Conservation (phyloP, 1,284 basidiomycete genomes). For the Ganoderma resinaceum region DNA sequence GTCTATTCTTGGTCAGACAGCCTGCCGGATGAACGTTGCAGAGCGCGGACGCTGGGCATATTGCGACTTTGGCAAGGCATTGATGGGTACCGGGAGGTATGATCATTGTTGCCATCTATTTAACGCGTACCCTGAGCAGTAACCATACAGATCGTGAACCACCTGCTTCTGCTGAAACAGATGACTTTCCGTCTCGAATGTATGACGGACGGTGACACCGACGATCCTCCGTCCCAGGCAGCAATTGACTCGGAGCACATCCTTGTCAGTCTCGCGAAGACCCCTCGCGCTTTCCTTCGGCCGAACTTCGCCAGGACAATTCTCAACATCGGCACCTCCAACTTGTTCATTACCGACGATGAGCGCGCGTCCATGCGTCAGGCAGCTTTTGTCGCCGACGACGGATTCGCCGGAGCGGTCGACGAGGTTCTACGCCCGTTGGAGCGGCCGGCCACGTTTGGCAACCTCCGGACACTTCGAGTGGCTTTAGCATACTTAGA, state of each 20-base stretch:
- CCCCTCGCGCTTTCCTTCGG: slow-evolving; percentile 66
- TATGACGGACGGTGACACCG: slow-evolving; percentile 55
- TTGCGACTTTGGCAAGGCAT: slow-evolving; percentile 74
- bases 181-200: slow-evolving; percentile 68
- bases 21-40: slow-evolving; percentile 66
- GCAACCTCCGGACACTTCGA: slow-evolving; percentile 62
- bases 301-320: slow-evolving; percentile 63
- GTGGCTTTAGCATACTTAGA: slow-evolving; percentile 65
- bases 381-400: slow-evolving; percentile 66
- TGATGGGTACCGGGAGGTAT: slow-evolving; percentile 69
- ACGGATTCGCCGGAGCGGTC: slow-evolving; percentile 68
- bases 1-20: slow-evolving; percentile 84
- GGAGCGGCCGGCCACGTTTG: slow-evolving; percentile 56
- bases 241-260: slow-evolving; percentile 73
- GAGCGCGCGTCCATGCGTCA: slow-evolving; percentile 64
- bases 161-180: slow-evolving; percentile 67
- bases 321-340: slow-evolving; percentile 56
- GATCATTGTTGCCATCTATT: slow-evolving; percentile 23
- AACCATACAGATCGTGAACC: slow-evolving; percentile 63
- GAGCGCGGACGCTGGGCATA: slow-evolving; percentile 67
- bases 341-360: slow-evolving; percentile 65
- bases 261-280: slow-evolving; percentile 62
- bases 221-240: slow-evolving; percentile 63
- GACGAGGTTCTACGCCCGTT: slow-evolving; percentile 62
- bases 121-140: not conserved